phyloP scores from a whole-genome alignment of 78 protist species.

The Dictyostelium firmibasis region DNA sequence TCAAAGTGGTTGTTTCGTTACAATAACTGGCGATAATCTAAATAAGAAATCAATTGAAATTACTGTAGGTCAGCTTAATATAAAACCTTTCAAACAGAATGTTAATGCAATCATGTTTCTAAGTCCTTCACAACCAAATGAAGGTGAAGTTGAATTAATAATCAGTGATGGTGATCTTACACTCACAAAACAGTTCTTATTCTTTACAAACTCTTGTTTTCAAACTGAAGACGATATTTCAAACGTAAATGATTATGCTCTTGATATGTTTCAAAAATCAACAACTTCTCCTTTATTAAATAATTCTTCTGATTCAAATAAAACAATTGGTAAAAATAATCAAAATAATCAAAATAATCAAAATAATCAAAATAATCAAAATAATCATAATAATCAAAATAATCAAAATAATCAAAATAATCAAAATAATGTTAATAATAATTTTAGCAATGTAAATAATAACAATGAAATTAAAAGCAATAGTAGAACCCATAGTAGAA shows the following conservation, averaged over 20 bases:
- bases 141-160: constrained; percentile 34
- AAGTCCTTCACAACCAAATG: constrained; percentile 16
- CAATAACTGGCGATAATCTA: constrained; percentile 54
- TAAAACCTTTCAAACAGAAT: constrained; percentile 7
- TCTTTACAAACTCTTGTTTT: constrained; percentile 48
- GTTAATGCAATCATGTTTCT: constrained; percentile 3
- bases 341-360: background rate
- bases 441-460: too few relatives aligned
- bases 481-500: background rate
- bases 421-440: background rate
- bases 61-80: background rate
- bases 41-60: constrained; percentile 2
- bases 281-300: background rate
- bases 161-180: constrained; percentile 18
- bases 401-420: background rate
- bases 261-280: constrained; percentile 31
- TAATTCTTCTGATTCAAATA: background rate
- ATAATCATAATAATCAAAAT: background rate
- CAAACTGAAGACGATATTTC: constrained; percentile 42
- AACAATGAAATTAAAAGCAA: background rate
- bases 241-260: constrained; percentile 35
- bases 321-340: background rate
- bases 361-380: background rate
- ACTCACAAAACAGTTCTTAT: constrained; percentile 15
- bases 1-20: background rate